Evolutionary conservation across 176 grass and related monocot genomes (phyloP), one percentile per base, ranked within the genome.

Genomic region (Eragrostis curvula): DNA sequence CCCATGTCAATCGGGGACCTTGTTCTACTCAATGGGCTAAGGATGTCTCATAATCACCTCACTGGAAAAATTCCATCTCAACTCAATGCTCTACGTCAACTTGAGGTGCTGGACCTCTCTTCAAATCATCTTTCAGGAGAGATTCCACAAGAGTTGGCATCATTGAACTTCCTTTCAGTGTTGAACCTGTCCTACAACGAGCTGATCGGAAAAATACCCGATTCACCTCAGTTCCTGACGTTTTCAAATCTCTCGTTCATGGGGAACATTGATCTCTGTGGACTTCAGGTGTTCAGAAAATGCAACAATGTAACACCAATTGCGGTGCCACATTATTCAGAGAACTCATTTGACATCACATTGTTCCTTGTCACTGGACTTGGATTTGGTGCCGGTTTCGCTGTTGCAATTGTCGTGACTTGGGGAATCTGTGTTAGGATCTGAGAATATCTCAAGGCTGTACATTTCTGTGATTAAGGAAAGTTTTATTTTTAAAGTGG

Each of bases 11-110:
- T 93, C 5, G 70, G 60, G 10, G 86, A 82, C 8, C 84, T 93
- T 60, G 42, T 60, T 15, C 67, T 44, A 21, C 72, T 93, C 9
- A 43, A 57, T 42, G 84, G 66, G 10, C 39, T 92, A 18, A 77
- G 81, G 41, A 75, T 89, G 69, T 93, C 90, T 42, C 9, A 48
- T 36, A 93, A 93, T 59, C 18, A 8, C 24, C 80, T 93, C 30
- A 74, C 60, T 2, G 91, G 87, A 6, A 20, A 44, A 42, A 64
- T 93, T 12, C 91, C 91, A 27, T 69, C 78, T 18, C 49, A 68
- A 10, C 21, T 80, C 18, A 48, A 49, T 41, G 40, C 36, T 16
- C 9, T 80, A 2, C 13, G 36, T 55, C 64, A 69, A 69, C 64
- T 80, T 3, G 78, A 80, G 65, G 5, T 30, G 12, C 29, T 80